Evolutionary conservation across 2,329 filamentous ascomycete genomes (phyloP).

Genomic region (Daldinia sp.): DNA sequence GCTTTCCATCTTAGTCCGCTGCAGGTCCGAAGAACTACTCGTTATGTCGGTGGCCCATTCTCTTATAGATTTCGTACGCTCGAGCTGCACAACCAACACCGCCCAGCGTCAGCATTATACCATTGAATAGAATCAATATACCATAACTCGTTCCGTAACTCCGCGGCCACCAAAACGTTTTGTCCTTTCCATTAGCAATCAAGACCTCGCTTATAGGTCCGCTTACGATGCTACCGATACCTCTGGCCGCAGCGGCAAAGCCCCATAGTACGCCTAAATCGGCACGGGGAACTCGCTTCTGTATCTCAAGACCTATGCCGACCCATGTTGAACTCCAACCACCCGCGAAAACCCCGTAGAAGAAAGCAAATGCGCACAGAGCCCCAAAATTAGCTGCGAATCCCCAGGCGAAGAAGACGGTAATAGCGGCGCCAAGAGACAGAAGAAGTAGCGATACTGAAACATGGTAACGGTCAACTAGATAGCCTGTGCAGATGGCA

Average conservation of each 20-base stretch:
- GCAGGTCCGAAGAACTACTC: neutral
- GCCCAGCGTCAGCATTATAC: conserved; percentile 31
- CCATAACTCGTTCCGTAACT: conserved; percentile 36
- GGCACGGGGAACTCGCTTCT: conserved; percentile 30
- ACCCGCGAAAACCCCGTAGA: conserved; percentile 35
- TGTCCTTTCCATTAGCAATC: conserved; percentile 22
- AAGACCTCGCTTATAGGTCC: conserved; percentile 35
- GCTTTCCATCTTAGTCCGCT: neutral
- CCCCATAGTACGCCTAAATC: conserved; percentile 36
- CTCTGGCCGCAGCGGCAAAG: conserved; percentile 34
- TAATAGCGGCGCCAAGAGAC: conserved; percentile 30
- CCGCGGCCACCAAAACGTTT: conserved; percentile 23
- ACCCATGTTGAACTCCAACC: conserved; percentile 39
- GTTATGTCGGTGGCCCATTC: conserved; percentile 30
- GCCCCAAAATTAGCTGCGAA: conserved; percentile 32
- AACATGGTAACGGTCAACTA: conserved; percentile 34
- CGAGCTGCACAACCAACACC: conserved; percentile 28
- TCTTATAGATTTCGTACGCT: conserved; percentile 27
- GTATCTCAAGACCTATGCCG: conserved; percentile 32
- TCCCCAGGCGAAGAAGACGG: conserved; percentile 36
- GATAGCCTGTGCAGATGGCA: conserved; percentile 30
- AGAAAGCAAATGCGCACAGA: conserved; percentile 33
- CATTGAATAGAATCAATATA: conserved; percentile 33
- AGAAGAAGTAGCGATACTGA: conserved; percentile 26
- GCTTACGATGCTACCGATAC: conserved; percentile 33